These are phyloP conservation scores for Prunella vulgaris DNA, from an alignment of 257 asterid genomes.

Conservation along the genomic window DNA sequence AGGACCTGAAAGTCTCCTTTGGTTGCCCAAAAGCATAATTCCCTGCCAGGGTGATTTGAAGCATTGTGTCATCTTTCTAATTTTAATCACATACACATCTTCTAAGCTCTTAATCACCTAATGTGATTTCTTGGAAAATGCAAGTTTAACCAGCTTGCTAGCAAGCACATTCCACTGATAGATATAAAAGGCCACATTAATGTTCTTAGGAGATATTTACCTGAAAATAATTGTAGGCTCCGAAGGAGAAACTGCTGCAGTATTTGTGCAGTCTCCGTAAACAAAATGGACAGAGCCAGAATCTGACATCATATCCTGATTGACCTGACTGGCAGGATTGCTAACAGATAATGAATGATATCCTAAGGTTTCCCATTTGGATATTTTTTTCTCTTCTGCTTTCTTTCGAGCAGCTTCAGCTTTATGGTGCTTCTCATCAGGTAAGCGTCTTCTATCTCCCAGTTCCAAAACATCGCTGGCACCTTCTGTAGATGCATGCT, in stretches of 20 bases:
- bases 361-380: constrained; percentile 87
- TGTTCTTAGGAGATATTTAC: constrained; percentile 27
- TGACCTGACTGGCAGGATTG: constrained; percentile 41
- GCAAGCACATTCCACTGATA: not conserved
- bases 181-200: not conserved
- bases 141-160: not conserved
- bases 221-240: constrained; percentile 75
- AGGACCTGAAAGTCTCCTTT: not conserved
- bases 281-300: constrained; percentile 72
- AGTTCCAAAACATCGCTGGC: constrained; percentile 31
- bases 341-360: constrained; percentile 64
- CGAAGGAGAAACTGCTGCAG: constrained; percentile 53
- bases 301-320: constrained; percentile 49
- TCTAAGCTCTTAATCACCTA: not conserved
- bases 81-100: not conserved
- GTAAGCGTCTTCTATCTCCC: constrained; percentile 40
- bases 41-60: not conserved
- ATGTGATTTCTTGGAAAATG: not conserved
- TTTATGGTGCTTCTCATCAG: constrained; percentile 53
- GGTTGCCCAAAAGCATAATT: not conserved
- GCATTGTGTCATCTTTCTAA: not conserved
- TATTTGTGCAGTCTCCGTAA: constrained; percentile 91
- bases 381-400: constrained; percentile 63
- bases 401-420: constrained; percentile 70
- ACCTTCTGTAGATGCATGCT: constrained; percentile 45